Evolutionary conservation across 2,329 filamentous ascomycete species (phyloP).

Genomic region (Neocucurbitaria cava): DNA sequence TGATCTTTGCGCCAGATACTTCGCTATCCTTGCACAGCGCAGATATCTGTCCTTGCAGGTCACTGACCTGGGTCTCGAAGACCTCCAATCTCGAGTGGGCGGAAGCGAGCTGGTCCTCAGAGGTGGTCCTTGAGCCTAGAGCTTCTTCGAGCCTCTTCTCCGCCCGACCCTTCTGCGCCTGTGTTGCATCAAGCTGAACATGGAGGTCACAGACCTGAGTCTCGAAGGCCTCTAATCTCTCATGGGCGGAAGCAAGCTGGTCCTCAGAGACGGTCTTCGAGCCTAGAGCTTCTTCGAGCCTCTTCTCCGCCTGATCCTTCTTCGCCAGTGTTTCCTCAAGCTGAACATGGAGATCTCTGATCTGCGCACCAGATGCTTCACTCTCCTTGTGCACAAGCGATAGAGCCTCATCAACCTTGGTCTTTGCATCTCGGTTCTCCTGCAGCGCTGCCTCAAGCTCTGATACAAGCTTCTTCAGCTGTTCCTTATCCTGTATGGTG

Average conservation of each 20-base stretch:
- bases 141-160: slow-evolving; percentile 14
- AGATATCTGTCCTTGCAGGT: too few relatives aligned
- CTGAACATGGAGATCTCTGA: slow-evolving; percentile 15
- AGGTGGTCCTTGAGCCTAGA: background rate
- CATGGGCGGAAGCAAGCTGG: slow-evolving; percentile 16
- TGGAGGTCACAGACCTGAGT: too few relatives aligned
- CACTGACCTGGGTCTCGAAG: too few relatives aligned
- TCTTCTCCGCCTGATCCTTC: slow-evolving; percentile 12
- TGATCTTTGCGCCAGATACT: slow-evolving; percentile 14
- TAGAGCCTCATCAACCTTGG: slow-evolving; percentile 14
- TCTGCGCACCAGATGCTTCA: slow-evolving; percentile 13
- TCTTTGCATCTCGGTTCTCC: slow-evolving; percentile 7
- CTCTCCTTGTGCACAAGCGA: slow-evolving; percentile 8
- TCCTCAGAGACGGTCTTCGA: slow-evolving; percentile 11
- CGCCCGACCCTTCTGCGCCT: slow-evolving; percentile 10
- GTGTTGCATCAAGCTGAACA: slow-evolving; percentile 7
- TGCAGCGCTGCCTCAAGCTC: slow-evolving; percentile 22
- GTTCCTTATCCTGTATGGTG: slow-evolving; percentile 12
- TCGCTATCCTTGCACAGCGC: slow-evolving; percentile 14
- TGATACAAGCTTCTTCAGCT: slow-evolving; percentile 13
- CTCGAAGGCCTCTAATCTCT: slow-evolving; percentile 14
- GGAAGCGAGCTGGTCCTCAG: slow-evolving; percentile 17
- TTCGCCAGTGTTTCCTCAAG: slow-evolving; percentile 9
- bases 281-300: slow-evolving; percentile 7
- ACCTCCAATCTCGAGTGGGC: slow-evolving; percentile 16